Evolutionary conservation across 768 basidiomycete species (phyloP).

Genomic region (Candolleomyces efflorescens): DNA sequence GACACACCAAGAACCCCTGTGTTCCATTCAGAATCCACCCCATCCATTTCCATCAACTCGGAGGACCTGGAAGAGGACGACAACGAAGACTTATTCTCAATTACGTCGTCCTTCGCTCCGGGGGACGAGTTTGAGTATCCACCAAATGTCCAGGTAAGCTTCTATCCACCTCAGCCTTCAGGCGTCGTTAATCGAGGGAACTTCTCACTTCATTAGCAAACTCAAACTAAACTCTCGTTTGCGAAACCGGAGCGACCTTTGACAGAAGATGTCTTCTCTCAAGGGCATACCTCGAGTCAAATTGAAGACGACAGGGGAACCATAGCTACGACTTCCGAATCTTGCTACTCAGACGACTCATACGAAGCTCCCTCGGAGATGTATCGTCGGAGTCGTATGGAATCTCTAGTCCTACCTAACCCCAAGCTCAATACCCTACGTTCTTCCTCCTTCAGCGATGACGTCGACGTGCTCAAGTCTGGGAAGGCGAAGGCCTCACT

Average conservation of each 20-base stretch:
- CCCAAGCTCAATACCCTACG: not conserved
- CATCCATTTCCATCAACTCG: not conserved
- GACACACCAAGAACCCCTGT: conserved; percentile 5
- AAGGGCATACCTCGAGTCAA: not conserved
- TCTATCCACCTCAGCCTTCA: not conserved
- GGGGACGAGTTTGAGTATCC: not conserved
- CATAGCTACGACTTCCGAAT: not conserved
- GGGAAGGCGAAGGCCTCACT: no score
- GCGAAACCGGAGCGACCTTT: no score
- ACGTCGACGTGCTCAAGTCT: no score
- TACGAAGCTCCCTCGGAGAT: not conserved
- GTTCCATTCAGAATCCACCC: not conserved
- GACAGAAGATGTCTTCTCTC: no score
- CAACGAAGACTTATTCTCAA: not conserved
- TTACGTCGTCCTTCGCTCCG: not conserved
- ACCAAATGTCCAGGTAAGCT: not conserved
- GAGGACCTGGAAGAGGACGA: not conserved
- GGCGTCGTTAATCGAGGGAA: not conserved
- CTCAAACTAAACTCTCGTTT: not conserved
- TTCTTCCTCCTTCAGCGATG: not conserved
- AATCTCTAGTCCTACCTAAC: not conserved
- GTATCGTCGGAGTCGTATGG: not conserved
- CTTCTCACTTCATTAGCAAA: not conserved
- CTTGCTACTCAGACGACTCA: conserved; percentile 3
- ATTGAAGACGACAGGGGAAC: not conserved